Base-by-base conservation (phyloP, 2,329 filamentous ascomycete genomes). In the Sordariomycetes sp. region DNA sequence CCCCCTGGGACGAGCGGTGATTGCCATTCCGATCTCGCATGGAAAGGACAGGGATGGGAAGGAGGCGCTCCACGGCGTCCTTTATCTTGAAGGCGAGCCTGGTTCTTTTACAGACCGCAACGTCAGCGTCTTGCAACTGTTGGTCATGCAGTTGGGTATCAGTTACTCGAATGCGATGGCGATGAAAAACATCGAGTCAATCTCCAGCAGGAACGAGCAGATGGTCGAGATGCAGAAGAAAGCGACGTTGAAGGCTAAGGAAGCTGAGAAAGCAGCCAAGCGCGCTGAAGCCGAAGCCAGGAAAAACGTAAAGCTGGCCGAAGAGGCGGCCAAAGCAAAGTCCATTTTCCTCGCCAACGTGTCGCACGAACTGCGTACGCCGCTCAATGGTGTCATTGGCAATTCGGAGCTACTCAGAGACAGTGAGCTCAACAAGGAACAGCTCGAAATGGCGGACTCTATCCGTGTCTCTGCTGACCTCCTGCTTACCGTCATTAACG, bases 401-500 rank as follows among this genome's bases (percentile, higher is more conserved):
- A 93, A 93, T 66, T 84, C 82, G 9, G 86, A 94, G 54, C 71
- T 94, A 12, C 59, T 93, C 7, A 70, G 84, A 31, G 86, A 92
- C 49, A 88, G 82, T 46, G 64, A 72, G 16, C 64, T 93, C 34
- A 78, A 82, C 43, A 72, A 68, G 38, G 85, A 93, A 42, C 85
- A 93, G 54, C 69, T 79, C 21, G 86, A 93, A 44, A 92, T 87
- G 67, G 83, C 85, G 4, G 86, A 93, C 50, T 90, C 86, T 12
- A 92, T 93, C 35, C 77, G 86, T 32, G 72, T 88, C 21, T 93
- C 85, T 32, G 86, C 86, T 0, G 87, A 95, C 51, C 77, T 92
- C 12, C 63, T 95, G 11, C 66, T 95, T 18, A 92, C 87, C 0
- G 86, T 95, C 31, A 95, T 95, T 61, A 95, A 95, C 50, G 90